phyloP scores from a whole-genome alignment of 2,329 filamentous ascomycete species.

The Fusarium armeniacum region DNA sequence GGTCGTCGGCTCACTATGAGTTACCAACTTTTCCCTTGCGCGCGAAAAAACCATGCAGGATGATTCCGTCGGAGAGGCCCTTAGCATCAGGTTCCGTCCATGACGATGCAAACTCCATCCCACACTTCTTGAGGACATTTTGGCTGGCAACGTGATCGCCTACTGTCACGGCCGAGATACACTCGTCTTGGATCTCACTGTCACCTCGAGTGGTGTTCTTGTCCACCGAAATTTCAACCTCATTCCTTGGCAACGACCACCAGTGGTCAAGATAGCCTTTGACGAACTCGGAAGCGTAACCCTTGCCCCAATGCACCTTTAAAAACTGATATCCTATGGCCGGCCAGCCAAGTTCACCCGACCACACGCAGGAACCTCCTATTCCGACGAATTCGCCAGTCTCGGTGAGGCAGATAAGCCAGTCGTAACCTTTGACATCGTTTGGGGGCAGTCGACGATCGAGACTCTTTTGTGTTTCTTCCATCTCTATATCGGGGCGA shows the following conservation, averaged over 20 bases:
- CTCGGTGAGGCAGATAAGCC: slow-evolving; percentile 62
- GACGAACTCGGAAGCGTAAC: slow-evolving; percentile 70
- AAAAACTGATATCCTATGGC: slow-evolving; percentile 71
- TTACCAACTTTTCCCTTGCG: slow-evolving; percentile 16
- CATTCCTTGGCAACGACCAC: slow-evolving; percentile 63
- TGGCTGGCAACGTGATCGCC: slow-evolving; percentile 66
- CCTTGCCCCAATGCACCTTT: slow-evolving; percentile 67
- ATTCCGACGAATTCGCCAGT: slow-evolving; percentile 67
- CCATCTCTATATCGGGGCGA: slow-evolving; percentile 59
- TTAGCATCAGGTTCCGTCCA: slow-evolving; percentile 53
- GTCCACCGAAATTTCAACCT: slow-evolving; percentile 61
- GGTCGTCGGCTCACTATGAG: slow-evolving; percentile 3
- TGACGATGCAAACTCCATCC: slow-evolving; percentile 64
- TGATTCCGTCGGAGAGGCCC: slow-evolving; percentile 32
- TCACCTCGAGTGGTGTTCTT: slow-evolving; percentile 53
- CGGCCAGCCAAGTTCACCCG: slow-evolving; percentile 65
- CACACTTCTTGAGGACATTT: slow-evolving; percentile 68
- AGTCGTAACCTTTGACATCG: slow-evolving; percentile 69
- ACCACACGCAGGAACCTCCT: slow-evolving; percentile 59
- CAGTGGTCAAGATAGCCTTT: slow-evolving; percentile 62
- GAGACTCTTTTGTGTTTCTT: slow-evolving; percentile 60
- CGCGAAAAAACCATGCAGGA: slow-evolving; percentile 48
- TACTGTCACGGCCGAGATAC: slow-evolving; percentile 63
- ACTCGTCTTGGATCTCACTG: slow-evolving; percentile 55
- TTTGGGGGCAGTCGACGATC: slow-evolving; percentile 61